These are phyloP conservation scores for Parietaria judaica DNA, from an alignment of 306 rosid genomes.

Conservation along the genomic window DNA sequence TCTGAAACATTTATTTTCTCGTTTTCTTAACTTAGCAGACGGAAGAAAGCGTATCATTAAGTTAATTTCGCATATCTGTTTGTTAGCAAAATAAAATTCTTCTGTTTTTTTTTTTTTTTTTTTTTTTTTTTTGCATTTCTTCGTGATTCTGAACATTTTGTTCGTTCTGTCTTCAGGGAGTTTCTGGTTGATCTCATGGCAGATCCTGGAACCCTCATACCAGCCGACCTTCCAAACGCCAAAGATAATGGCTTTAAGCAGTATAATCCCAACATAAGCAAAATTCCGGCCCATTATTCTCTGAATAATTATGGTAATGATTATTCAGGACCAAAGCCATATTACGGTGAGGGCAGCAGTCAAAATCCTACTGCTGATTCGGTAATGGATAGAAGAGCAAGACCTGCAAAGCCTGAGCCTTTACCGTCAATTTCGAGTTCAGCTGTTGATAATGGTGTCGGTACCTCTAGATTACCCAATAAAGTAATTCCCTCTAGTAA, in stretches of 20 bases:
- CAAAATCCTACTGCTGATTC: slow-evolving; percentile 34
- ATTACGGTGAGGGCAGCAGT: slow-evolving; percentile 75
- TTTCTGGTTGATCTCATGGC: slow-evolving; percentile 99
- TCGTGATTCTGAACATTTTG: slow-evolving; percentile 23
- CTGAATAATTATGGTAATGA: slow-evolving; percentile 38
- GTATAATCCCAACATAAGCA: slow-evolving; percentile 43
- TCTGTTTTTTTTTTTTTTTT: slow-evolving; percentile 7
- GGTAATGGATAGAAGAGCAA: slow-evolving; percentile 35
- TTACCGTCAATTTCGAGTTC: slow-evolving; percentile 34
- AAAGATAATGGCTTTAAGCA: slow-evolving; percentile 49
- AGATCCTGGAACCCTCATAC: slow-evolving; percentile 93
- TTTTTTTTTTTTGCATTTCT: slow-evolving; percentile 9
- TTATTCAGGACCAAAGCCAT: slow-evolving; percentile 39
- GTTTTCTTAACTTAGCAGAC: neutral
- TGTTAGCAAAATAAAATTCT: neutral
- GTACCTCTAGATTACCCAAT: slow-evolving; percentile 39
- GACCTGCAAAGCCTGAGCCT: slow-evolving; percentile 47
- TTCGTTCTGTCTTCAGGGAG: slow-evolving; percentile 64
- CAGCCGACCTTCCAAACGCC: slow-evolving; percentile 63
- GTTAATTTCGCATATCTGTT: neutral
- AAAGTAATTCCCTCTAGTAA: slow-evolving; percentile 32
- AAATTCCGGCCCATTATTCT: slow-evolving; percentile 39
- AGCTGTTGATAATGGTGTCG: slow-evolving; percentile 36
- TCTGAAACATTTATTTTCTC: neutral
- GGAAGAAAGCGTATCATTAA: neutral